Percentiles rank a stretch among this genome's conserved stretches.
Conservation (phyloP, 805 yeast genomes). For the Kuraishia hungarica region DNA sequence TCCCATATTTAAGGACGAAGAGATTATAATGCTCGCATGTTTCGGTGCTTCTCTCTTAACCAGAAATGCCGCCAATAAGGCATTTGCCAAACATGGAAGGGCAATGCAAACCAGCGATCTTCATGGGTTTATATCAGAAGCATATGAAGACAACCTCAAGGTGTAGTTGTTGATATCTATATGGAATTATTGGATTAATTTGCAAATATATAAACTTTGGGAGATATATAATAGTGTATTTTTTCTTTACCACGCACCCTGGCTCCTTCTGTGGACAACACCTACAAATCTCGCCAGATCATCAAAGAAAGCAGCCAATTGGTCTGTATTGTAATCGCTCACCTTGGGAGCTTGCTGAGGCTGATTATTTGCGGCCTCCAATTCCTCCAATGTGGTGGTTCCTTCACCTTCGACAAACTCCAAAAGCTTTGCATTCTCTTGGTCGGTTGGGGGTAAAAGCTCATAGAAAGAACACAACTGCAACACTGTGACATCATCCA, state of each 20-base stretch:
- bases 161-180: conserved; percentile 8
- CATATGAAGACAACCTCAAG: conserved; percentile 42
- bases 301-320: conserved; percentile 46
- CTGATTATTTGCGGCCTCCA: conserved; percentile 7
- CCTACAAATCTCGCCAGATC: conserved; percentile 68
- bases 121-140: conserved; percentile 56
- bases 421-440: conserved; percentile 42
- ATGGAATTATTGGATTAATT: conserved; percentile 1
- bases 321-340: conserved; percentile 33
- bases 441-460: conserved; percentile 54
- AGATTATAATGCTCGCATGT: conserved; percentile 42
- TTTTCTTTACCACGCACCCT: conserved; percentile 35
- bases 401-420: conserved; percentile 45
- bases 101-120: conserved; percentile 83
- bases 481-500: conserved; percentile 38
- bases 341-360: conserved; percentile 11
- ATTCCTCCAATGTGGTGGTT: conserved; percentile 25
- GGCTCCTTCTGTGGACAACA: conserved; percentile 37
- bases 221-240: not conserved
- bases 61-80: conserved; percentile 53
- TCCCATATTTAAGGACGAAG: conserved; percentile 20
- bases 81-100: conserved; percentile 59
- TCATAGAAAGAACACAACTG: conserved; percentile 68
- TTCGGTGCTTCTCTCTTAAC: conserved; percentile 68
- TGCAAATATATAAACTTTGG: not conserved